Evolutionary conservation across 2,329 filamentous ascomycete genomes (phyloP).

Genomic region (Neofusicoccum parvum): DNA sequence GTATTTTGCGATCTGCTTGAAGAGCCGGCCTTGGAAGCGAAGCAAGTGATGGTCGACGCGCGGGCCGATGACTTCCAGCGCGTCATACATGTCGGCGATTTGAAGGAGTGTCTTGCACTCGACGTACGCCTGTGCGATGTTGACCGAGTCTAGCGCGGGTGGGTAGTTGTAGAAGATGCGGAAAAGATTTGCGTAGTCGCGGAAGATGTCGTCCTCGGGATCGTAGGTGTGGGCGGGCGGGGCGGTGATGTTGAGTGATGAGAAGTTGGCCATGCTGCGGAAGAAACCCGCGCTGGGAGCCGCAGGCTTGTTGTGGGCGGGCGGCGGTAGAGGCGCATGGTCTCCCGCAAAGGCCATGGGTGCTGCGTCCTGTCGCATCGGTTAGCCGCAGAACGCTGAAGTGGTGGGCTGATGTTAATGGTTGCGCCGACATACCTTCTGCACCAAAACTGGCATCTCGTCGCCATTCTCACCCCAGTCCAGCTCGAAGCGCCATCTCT

Average conservation of each 20-base stretch:
- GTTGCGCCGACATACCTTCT: slow-evolving; percentile 59
- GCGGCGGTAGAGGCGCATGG: slow-evolving; percentile 49
- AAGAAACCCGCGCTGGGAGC: slow-evolving; percentile 73
- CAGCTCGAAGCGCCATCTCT: slow-evolving; percentile 84
- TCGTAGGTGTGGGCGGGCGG: slow-evolving; percentile 55
- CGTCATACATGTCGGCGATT: slow-evolving; percentile 93
- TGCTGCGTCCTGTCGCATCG: slow-evolving; percentile 27
- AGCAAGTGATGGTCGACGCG: slow-evolving; percentile 92
- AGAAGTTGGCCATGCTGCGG: slow-evolving; percentile 83
- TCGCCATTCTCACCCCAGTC: slow-evolving; percentile 72
- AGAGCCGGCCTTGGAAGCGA: slow-evolving; percentile 85
- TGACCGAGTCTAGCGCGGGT: slow-evolving; percentile 77
- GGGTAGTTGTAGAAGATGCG: slow-evolving; percentile 94
- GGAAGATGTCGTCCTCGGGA: slow-evolving; percentile 70
- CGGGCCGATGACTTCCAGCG: slow-evolving; percentile 81
- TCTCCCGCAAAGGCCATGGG: slow-evolving; percentile 28
- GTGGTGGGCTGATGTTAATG: not conserved
- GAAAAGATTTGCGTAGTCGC: slow-evolving; percentile 94
- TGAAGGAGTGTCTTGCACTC: slow-evolving; percentile 89
- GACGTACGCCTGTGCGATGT: slow-evolving; percentile 89
- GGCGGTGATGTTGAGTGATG: slow-evolving; percentile 51
- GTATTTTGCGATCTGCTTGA: slow-evolving; percentile 97
- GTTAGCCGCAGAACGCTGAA: slow-evolving; percentile 24
- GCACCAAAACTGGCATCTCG: slow-evolving; percentile 85
- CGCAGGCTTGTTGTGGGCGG: slow-evolving; percentile 63